phyloP scores from a whole-genome alignment of 371 early-diverging fungal genomes.

The Mucor piriformis region DNA sequence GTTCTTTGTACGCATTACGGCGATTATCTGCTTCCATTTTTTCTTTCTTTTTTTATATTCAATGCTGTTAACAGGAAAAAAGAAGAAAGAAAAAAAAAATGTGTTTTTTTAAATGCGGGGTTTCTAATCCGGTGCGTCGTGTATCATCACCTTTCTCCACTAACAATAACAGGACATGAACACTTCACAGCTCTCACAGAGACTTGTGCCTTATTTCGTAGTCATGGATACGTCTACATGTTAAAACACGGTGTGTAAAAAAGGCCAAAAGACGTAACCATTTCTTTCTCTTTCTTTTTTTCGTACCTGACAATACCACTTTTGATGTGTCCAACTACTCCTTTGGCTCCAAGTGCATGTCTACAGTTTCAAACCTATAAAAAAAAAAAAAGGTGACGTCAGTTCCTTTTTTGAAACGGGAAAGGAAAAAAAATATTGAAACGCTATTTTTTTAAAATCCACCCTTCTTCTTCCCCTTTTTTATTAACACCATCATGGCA shows the following conservation, averaged over 20 bases:
- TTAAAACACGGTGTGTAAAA: no score
- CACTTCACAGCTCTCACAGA: no score
- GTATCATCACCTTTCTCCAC: no score
- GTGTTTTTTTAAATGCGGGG: background rate
- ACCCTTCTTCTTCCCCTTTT: background rate
- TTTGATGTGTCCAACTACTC: no score
- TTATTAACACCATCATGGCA: constrained; percentile 16
- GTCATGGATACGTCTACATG: no score
- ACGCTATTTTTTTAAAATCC: background rate
- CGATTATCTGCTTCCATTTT: constrained; percentile 66
- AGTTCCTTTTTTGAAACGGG: background rate
- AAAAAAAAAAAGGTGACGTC: background rate
- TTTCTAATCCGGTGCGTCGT: no score
- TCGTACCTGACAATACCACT: no score
- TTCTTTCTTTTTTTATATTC: no score
- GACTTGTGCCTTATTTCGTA: no score
- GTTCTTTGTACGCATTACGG: constrained; percentile 82
- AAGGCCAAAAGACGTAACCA: no score
- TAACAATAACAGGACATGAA: no score
- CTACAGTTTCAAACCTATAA: background rate
- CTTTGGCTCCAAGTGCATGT: background rate
- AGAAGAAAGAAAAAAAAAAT: constrained; percentile 9
- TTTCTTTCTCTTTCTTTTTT: no score
- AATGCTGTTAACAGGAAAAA: background rate
- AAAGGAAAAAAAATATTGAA: background rate